Evolutionary conservation across 768 basidiomycete species (phyloP), one percentile per base, ranked within the genome.

Genomic region (Russula ochroleuca): DNA sequence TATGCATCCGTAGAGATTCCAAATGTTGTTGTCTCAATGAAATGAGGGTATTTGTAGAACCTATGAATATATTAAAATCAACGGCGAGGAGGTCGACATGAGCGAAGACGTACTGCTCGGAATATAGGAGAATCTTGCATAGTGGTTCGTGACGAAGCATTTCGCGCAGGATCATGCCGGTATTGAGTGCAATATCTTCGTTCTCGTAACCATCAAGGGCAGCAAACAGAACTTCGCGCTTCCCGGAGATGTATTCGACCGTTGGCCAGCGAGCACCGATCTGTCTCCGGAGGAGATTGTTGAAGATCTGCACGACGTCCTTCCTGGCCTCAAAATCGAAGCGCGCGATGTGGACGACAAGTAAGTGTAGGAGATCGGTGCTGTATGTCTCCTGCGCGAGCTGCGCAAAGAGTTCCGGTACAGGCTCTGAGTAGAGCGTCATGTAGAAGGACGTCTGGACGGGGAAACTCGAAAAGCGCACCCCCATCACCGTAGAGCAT

Each of bases 1-100:
- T 97, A 97, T 4, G 96, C 96, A 73, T 98, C 97, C 68, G 95
- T 98, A 0, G 96, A 98, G 65, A 98, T 93, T 9, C 97, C 96
- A 72, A 99, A 99, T 21, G 95, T 97, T 5, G 95, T 96, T 33
- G 90, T 88, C 78, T 99, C 97, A 71, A 99, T 98, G 75, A 94
- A 95, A 71, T 92, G 86, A 21, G 95, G 92, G 76, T 94, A 99
- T 65, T 85, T 88, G 79, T 98, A 98, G 75, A 99, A 98, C 71
- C 95, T 96, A 73, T 9, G 31, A 25, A 15, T 23, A 31, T 56
- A 9, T 19, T 28, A 31, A 15, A 17, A 54, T 37, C 19, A 57
- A 48, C 28, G 48, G 40, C 28, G 58, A 55, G 41, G 38, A 41
- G 41, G 49, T 49, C 33, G 60, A n/a, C n/a, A 47, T 38, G 51